These are phyloP conservation scores for Platanthera zijinensis DNA, from an alignment of 106 monocot genomes.

Conservation along the genomic window DNA sequence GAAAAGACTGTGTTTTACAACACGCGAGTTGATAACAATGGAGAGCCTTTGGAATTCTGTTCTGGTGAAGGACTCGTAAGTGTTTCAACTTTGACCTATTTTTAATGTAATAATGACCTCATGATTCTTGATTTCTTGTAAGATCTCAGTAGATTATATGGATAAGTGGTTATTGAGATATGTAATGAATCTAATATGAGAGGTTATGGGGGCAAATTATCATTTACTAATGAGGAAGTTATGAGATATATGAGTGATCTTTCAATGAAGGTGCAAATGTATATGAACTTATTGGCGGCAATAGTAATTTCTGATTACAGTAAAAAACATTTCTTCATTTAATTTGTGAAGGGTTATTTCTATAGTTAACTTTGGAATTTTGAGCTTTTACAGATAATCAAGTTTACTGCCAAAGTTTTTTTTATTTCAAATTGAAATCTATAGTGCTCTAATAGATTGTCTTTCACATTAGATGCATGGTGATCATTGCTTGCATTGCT, in stretches of 20 bases:
- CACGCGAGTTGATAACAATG: slow-evolving; percentile 77
- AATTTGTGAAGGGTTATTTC: neutral
- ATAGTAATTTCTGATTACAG: neutral
- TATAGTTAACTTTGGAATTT: neutral
- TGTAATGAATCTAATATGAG: too few relatives aligned
- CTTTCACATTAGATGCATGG: neutral
- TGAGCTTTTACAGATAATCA: neutral
- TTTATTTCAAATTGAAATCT: neutral
- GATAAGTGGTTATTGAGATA: neutral
- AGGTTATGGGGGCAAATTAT: neutral
- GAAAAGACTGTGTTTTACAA: slow-evolving; percentile 82
- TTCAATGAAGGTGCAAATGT: neutral
- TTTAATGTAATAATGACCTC: neutral
- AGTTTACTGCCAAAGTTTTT: neutral
- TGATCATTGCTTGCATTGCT: neutral
- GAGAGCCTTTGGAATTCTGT: slow-evolving; percentile 85
- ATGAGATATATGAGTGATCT: neutral
- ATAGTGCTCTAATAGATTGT: neutral
- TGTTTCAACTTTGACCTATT: slow-evolving; percentile 1
- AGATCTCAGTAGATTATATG: neutral
- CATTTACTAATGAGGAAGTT: neutral
- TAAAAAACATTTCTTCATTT: neutral
- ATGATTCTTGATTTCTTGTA: neutral
- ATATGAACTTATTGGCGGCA: neutral
- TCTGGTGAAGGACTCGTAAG: slow-evolving; percentile 98